These are phyloP conservation scores for Phytophthora uliginosa DNA, from an alignment of 352 stramenopile genomes.

Conservation along the genomic window DNA sequence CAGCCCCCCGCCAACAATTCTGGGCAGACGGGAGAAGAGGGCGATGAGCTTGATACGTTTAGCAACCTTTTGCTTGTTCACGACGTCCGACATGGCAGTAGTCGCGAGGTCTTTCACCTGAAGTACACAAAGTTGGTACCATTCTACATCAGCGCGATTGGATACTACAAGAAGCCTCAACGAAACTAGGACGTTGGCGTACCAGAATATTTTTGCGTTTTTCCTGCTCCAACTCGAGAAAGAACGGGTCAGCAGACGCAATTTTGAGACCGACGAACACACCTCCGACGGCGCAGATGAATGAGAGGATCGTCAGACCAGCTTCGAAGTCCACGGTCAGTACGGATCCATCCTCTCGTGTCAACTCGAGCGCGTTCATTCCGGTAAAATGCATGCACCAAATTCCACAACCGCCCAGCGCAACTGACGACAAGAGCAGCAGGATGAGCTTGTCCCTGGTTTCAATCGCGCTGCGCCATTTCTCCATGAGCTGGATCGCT, in stretches of 20 bases:
- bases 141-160: not conserved
- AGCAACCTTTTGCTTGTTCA: conserved; percentile 58
- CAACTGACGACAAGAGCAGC: conserved; percentile 48
- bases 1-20: conserved; percentile 57
- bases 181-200: not conserved
- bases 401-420: conserved; percentile 71
- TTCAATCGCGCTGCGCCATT: conserved; percentile 61
- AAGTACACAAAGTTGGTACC: not conserved
- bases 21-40: conserved; percentile 65
- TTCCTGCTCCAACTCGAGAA: conserved; percentile 66
- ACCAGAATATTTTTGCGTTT: conserved; percentile 59
- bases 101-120: conserved; percentile 54
- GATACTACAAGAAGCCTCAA: not conserved
- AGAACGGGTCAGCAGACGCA: conserved; percentile 69
- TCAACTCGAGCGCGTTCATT: conserved; percentile 64
- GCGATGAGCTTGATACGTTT: conserved; percentile 68
- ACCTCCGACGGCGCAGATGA: conserved; percentile 61
- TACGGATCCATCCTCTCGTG: conserved; percentile 40
- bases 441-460: conserved; percentile 47
- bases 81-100: conserved; percentile 51
- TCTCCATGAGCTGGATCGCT: conserved; percentile 83
- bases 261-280: conserved; percentile 70
- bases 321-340: conserved; percentile 65
- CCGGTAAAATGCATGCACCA: conserved; percentile 85
- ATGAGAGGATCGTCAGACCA: conserved; percentile 62